Evolutionary conservation across 2,329 filamentous ascomycete species (phyloP), one percentile per base, ranked within the genome.

Genomic region (Diaporthe sp.): DNA sequence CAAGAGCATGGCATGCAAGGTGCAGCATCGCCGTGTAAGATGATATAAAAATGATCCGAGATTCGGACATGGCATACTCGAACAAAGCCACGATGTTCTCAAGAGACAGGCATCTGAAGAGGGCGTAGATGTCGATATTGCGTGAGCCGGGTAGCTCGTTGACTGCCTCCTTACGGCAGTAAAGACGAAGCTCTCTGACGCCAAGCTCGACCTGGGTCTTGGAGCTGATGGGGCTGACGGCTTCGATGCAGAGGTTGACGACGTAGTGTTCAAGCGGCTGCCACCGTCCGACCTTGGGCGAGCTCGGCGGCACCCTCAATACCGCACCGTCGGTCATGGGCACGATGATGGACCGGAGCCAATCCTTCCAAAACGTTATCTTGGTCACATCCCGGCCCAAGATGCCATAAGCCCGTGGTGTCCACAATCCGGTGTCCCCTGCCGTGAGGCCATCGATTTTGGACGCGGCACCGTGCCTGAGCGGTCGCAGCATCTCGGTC

Each of bases 361-460:
- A 99, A 83, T 99, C 97, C 84, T 98, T 98, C 96, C 96, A 99
- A 85, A 99, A 98, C 44, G 92, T 91, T 78, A 96, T 95, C 85
- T 97, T 90, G 76, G 92, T 93, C 17, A 89, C 89, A 82, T 99
- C 97, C 77, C 94, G 91, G 46, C 97, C 97, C 77, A 99, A 88
- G 77, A 99, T 93, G 75, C 97, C 97, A 82, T 98, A 99, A 1
- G 96, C 95, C 78, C 97, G 91, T 25, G 97, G 97, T 69, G 95
- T 95, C 97, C 97, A 99, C 76, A 98, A 92, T 2, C 96, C 97
- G 72, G 95, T 98, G 82, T 98, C 97, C 58, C 96, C 96, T 78
- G 97, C 95, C 0, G 96, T 98, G 77, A 99, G 88, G 28, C 97
- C 97, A 82, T 99, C 97, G 77, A 99, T 99, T 85, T 98, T 98